A percentile compares a stretch with the other conserved stretches of the same genome.
Evolutionary conservation across 2,329 filamentous ascomycete species (phyloP).

Genomic region (Talaromyces pinophilus): DNA sequence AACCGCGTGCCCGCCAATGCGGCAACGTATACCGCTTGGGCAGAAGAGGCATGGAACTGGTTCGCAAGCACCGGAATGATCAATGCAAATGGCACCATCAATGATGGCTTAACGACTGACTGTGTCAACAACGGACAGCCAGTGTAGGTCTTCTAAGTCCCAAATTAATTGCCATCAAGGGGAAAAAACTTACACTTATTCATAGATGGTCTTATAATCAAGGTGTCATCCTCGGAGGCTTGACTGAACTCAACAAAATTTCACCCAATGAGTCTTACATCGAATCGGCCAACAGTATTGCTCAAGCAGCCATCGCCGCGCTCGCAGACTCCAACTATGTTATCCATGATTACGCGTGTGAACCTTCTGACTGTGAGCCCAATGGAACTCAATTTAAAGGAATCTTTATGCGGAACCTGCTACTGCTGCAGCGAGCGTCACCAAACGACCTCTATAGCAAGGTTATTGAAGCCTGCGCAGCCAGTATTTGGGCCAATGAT

Average conservation of each 20-base stretch:
- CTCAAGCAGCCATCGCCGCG: conserved; percentile 53
- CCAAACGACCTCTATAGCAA: conserved; percentile 53
- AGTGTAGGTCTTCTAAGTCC: conserved; percentile 29
- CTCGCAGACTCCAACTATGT: conserved; percentile 52
- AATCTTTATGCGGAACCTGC: conserved; percentile 66
- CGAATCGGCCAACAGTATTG: conserved; percentile 50
- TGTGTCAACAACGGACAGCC: conserved; percentile 53
- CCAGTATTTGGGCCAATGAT: conserved; percentile 65
- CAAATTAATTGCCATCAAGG: neutral
- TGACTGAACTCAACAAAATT: conserved; percentile 55
- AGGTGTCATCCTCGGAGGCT: conserved; percentile 60
- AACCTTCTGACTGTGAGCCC: conserved; percentile 50
- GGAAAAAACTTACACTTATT: neutral
- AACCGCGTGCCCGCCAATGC: conserved; percentile 47
- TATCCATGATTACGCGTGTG: conserved; percentile 55
- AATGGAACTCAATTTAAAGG: conserved; percentile 70
- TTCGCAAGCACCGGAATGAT: conserved; percentile 53
- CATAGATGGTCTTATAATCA: conserved; percentile 60
- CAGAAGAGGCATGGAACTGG: conserved; percentile 54
- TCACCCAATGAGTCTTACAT: conserved; percentile 48
- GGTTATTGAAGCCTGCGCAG: conserved; percentile 63
- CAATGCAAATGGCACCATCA: conserved; percentile 52
- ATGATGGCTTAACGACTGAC: conserved; percentile 54
- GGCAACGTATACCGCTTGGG: conserved; percentile 48
- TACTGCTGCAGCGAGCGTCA: conserved; percentile 56